Evolutionary conservation across 768 basidiomycete genomes (phyloP), one percentile per base, ranked within the genome.

Genomic region (Trametes villosa): DNA sequence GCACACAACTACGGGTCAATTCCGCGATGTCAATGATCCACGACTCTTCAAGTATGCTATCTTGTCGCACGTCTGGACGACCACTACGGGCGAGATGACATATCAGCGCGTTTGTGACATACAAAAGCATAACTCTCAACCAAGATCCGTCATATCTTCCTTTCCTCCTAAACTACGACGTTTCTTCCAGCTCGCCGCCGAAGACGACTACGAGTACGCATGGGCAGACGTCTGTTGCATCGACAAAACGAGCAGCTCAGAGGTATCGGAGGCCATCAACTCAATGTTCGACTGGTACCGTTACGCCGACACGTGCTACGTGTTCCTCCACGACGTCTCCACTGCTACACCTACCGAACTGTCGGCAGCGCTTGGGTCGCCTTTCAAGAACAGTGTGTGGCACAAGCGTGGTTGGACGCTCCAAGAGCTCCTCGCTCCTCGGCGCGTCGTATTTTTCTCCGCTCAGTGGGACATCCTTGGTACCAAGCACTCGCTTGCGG

Each of bases 211-310:
- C 30, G 53, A 60, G 4, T 48, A 49, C 45, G 52, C 38, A 3
- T 60, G 59, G 59, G 59, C 27, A 13, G 59, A 60, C 47, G 20
- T 40, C 2, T 41, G 36, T 52, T 60, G 59, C 41, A 60, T 60
- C 53, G 59, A 60, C 59, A 40, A 54, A 48, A 30, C 53, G 22
- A 60, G 59, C 47, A 60, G 59, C 47, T 54, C 59, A 2, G 59
- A 60, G 47, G 53, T 60, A 20, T 60, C 59, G n/a, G 59, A 60
- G 40, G 53, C 47, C 11, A 48, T 60, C 45, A 60, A 60, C 53
- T 60, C 59, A 17, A 60, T 60, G 59, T 60, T 42, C 52, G 47
- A 55, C 46, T 60, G 59, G 59, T 60, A 60, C 15, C 59, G 53
- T 2, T 60, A 55, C 31, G 45, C 53, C 2, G 30, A n/a, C 18